Evolutionary conservation across 1,139 yeast genomes (phyloP).

Genomic region (Geotrichum siamense): DNA sequence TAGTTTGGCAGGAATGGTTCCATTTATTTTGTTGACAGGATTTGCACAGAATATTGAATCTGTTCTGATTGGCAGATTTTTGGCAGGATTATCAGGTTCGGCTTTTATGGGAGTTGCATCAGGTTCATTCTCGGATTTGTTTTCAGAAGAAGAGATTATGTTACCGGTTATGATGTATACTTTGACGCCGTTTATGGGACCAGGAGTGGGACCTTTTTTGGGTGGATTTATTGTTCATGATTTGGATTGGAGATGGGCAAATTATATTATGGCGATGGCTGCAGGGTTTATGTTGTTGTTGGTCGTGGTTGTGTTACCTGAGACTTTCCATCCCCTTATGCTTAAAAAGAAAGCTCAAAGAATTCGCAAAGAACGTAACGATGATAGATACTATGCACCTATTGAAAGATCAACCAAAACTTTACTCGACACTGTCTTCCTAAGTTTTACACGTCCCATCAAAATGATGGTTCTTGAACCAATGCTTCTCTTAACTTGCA

Average conservation of each 20-base stretch:
- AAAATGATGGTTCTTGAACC: conserved; percentile 49
- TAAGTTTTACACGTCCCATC: conserved; percentile 48
- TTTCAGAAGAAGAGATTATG: conserved; percentile 51
- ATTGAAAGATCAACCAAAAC: conserved; percentile 36
- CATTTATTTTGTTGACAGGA: conserved; percentile 61
- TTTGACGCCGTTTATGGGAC: conserved; percentile 70
- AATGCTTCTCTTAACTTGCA: conserved; percentile 54
- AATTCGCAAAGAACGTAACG: conserved; percentile 54
- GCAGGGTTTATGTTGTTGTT: conserved; percentile 51
- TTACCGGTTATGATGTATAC: conserved; percentile 65
- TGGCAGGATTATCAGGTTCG: conserved; percentile 62
- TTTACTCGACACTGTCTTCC: conserved; percentile 33
- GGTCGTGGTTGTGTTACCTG: conserved; percentile 50
- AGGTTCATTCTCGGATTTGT: conserved; percentile 64
- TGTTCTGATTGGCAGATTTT: conserved; percentile 56
- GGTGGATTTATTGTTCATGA: conserved; percentile 56
- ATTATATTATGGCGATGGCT: conserved; percentile 60
- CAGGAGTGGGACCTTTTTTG: conserved; percentile 63
- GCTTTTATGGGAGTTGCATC: conserved; percentile 73
- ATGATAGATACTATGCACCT: conserved; percentile 44
- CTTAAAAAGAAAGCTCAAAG: conserved; percentile 51
- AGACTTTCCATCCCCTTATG: conserved; percentile 63
- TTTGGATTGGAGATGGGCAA: conserved; percentile 52
- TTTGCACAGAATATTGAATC: conserved; percentile 57
- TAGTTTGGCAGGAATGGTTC: conserved; percentile 49